phyloP scores from a whole-genome alignment of 179 eudicot genomes.

The Dionaea muscipula region DNA sequence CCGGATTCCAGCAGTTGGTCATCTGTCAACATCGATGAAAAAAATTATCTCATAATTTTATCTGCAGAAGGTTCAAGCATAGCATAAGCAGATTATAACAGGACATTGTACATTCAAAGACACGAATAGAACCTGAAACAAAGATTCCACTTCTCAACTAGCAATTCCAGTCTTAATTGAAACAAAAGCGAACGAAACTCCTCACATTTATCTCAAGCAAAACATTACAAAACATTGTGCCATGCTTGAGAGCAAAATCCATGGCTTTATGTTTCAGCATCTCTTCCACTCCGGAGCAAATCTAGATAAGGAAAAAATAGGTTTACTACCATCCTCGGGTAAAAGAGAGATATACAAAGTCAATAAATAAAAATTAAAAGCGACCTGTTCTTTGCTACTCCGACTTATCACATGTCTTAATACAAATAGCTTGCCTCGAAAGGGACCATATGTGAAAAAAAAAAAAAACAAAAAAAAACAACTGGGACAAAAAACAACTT shows the following conservation, averaged over 20 bases:
- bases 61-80: too few species aligned
- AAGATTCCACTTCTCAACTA: too few species aligned
- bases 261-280: slow-evolving; percentile 23
- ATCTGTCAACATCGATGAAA: too few species aligned
- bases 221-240: slow-evolving; percentile 11
- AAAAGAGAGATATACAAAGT: slow-evolving; percentile 47
- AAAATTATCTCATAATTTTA: too few species aligned
- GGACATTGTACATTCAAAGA: too few species aligned
- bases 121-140: too few species aligned
- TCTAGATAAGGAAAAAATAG: slow-evolving; percentile 8
- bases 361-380: slow-evolving; percentile 17
- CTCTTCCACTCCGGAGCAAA: slow-evolving; percentile 17
- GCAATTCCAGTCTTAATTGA: background rate
- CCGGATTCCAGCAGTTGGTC: too few species aligned
- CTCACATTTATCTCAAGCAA: background rate
- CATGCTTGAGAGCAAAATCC: slow-evolving; percentile 36
- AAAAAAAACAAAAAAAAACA: slow-evolving; percentile 8
- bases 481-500: too few species aligned
- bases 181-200: background rate
- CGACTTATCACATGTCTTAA: slow-evolving; percentile 22
- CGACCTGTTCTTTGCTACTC: slow-evolving; percentile 22
- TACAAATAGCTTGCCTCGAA: slow-evolving; percentile 18
- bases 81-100: too few species aligned
- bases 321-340: slow-evolving; percentile 23
- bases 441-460: slow-evolving; percentile 11